These are phyloP conservation scores for Typha latifolia DNA, from an alignment of 176 grass and related monocot species.

Conservation along the genomic window DNA sequence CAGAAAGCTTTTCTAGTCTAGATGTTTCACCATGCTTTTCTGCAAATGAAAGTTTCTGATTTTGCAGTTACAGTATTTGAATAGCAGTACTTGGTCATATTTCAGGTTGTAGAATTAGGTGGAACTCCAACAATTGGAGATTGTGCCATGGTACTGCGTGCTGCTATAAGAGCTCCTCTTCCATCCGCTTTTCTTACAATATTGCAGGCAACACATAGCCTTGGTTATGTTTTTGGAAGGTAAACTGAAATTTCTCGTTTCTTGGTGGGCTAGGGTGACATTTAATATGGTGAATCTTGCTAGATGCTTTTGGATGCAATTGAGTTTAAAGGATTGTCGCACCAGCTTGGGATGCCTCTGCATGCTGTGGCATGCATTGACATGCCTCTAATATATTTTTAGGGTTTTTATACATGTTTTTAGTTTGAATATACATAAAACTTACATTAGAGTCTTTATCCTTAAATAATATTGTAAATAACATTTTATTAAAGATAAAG, in stretches of 20 bases:
- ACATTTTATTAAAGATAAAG: too few relatives aligned
- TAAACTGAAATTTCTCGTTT: slow-evolving; percentile 28
- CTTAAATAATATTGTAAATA: too few relatives aligned
- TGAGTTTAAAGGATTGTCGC: too few relatives aligned
- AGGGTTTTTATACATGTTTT: too few relatives aligned
- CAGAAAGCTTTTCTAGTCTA: background rate
- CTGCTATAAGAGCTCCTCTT: slow-evolving; percentile 76
- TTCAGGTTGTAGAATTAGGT: slow-evolving; percentile 83
- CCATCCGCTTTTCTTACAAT: slow-evolving; percentile 75
- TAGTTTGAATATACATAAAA: too few relatives aligned
- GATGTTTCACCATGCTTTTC: background rate
- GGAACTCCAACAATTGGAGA: slow-evolving; percentile 82
- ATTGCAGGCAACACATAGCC: slow-evolving; percentile 68
- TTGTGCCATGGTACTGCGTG: slow-evolving; percentile 72
- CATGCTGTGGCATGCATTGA: too few relatives aligned
- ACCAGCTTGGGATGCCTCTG: too few relatives aligned
- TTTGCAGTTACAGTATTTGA: background rate
- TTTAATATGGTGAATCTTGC: too few relatives aligned
- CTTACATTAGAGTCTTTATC: too few relatives aligned
- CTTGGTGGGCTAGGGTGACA: background rate
- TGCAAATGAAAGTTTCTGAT: background rate
- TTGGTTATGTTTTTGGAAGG: slow-evolving; percentile 92
- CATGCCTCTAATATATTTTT: too few relatives aligned
- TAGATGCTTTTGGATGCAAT: too few relatives aligned
- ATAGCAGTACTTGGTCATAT: slow-evolving; percentile 4